A percentile compares a stretch with the other conserved stretches of the same genome.
Conservation (phyloP, 176 grass and related monocot species). For the Oryza glaberrima region DNA sequence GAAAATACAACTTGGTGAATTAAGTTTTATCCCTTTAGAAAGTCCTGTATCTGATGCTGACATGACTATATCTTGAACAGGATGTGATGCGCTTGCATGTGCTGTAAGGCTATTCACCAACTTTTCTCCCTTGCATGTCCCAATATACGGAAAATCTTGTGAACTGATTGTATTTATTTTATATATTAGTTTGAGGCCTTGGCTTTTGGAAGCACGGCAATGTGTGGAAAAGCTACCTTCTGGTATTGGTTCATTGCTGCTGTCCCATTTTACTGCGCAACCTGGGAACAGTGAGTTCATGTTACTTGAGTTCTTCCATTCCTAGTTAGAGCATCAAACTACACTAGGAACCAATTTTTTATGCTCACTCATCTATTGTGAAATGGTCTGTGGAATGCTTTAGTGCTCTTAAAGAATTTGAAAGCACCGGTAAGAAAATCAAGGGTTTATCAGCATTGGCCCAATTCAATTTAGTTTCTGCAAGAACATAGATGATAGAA, state of each 20-base stretch:
- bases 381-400: slow-evolving; percentile 4
- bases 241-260: slow-evolving; percentile 90
- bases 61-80: slow-evolving; percentile 51
- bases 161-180: slow-evolving; percentile 45
- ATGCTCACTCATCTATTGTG: slow-evolving; percentile 5
- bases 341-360: slow-evolving; percentile 2
- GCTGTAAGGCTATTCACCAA: slow-evolving; percentile 67
- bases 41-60: slow-evolving; percentile 26
- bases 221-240: slow-evolving; percentile 89
- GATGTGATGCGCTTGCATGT: slow-evolving; percentile 97
- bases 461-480: slow-evolving; percentile 14
- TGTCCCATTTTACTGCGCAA: slow-evolving; percentile 95
- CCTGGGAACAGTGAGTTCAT: slow-evolving; percentile 93
- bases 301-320: slow-evolving; percentile 31
- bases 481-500: slow-evolving; percentile 20
- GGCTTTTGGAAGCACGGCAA: slow-evolving; percentile 95
- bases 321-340: background rate
- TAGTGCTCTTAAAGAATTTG: slow-evolving; percentile 21
- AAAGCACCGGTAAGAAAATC: background rate
- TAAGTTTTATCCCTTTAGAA: slow-evolving; percentile 7
- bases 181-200: slow-evolving; percentile 80
- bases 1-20: slow-evolving; percentile 23
- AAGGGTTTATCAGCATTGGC: background rate
- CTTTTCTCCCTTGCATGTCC: background rate
- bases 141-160: slow-evolving; percentile 8